Evolutionary conservation across 2,329 filamentous ascomycete species (phyloP).

Genomic region (Fusarium buharicum): DNA sequence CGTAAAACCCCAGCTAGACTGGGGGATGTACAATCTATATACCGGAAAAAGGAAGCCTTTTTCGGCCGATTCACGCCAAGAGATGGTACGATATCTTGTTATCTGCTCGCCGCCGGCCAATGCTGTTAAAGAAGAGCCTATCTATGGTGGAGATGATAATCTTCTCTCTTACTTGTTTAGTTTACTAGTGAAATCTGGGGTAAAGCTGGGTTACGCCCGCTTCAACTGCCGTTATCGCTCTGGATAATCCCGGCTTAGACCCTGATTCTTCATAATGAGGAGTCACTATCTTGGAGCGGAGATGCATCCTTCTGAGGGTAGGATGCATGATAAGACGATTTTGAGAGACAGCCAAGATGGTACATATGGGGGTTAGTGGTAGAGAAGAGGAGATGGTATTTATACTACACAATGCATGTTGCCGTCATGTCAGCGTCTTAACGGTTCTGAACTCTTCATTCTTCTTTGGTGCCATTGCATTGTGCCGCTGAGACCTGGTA

Average conservation of each 20-base stretch:
- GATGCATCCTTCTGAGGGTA: neutral
- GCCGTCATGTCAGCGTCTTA: neutral
- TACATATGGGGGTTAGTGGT: neutral
- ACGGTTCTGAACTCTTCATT: neutral
- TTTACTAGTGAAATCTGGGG: conserved; percentile 28
- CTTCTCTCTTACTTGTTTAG: conserved; percentile 16
- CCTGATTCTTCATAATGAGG: conserved; percentile 3
- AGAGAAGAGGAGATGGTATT: conserved; percentile 3
- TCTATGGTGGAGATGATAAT: conserved; percentile 23
- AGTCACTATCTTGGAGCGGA: conserved; percentile 19
- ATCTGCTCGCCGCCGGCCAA: conserved; percentile 27
- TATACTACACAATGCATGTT: conserved; percentile 6
- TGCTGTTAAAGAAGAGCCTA: conserved; percentile 3
- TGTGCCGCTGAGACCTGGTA: neutral
- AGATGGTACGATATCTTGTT: conserved; percentile 18
- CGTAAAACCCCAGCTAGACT: conserved; percentile 21
- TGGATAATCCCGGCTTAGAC: conserved; percentile 1
- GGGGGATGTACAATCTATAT: neutral
- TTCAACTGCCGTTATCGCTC: conserved; percentile 31
- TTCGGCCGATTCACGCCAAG: neutral
- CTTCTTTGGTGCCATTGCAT: too few species aligned
- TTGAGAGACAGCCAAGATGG: neutral
- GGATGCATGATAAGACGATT: conserved; percentile 7
- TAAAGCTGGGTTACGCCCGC: conserved; percentile 16
- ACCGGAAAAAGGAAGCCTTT: neutral